Evolutionary conservation across 768 basidiomycete species (phyloP).

Genomic region (Xanthoconium purpureum): DNA sequence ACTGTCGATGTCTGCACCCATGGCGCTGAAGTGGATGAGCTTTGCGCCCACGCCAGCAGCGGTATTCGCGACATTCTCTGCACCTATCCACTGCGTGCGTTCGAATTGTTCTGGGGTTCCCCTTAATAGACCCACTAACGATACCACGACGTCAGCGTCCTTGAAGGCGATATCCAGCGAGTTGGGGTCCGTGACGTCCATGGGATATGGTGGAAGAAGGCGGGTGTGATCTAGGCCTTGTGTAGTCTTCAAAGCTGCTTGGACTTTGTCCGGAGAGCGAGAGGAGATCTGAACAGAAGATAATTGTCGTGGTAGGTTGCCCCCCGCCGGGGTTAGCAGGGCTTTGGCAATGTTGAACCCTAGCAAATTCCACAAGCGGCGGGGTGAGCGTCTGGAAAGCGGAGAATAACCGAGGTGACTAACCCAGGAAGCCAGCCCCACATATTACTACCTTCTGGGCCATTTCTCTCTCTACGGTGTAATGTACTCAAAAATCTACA

Average conservation of each 20-base stretch:
- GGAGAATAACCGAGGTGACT: conserved; percentile 10
- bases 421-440: conserved; percentile 63
- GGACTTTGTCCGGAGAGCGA: conserved; percentile 47
- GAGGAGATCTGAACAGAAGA: conserved; percentile 55
- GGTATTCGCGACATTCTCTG: conserved; percentile 58
- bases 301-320: conserved; percentile 10
- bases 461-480: conserved; percentile 9
- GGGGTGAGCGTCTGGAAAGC: conserved; percentile 1
- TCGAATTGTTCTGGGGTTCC: conserved; percentile 57
- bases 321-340: conserved; percentile 37
- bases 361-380: conserved; percentile 22
- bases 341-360: conserved; percentile 59
- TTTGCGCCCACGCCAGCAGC: conserved; percentile 53
- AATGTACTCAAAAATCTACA: background rate
- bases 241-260: conserved; percentile 31
- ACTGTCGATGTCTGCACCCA: conserved; percentile 64
- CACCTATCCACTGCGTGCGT: conserved; percentile 60
- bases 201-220: conserved; percentile 41
- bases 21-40: conserved; percentile 66
- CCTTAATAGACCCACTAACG: conserved; percentile 66
- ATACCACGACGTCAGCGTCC: conserved; percentile 57
- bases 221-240: conserved; percentile 32
- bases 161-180: conserved; percentile 49
- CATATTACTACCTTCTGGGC: conserved; percentile 46
- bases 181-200: conserved; percentile 52